Evolutionary conservation across 345 rosid species (phyloP), one percentile per base, ranked within the genome.

Genomic region (Lepidium aucheri): DNA sequence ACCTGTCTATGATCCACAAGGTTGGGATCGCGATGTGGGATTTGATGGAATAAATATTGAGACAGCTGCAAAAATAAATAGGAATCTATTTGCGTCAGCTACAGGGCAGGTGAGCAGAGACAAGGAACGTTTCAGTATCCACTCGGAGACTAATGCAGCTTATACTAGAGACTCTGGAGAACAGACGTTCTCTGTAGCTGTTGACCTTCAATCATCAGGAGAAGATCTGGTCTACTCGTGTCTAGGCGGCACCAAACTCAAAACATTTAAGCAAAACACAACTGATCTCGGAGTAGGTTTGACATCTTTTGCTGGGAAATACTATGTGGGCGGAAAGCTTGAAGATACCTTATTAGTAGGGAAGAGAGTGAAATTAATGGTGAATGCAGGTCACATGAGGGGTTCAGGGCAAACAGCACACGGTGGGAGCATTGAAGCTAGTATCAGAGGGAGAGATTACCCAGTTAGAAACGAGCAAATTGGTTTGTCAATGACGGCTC

Each of bases 1-100:
- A 78, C 97, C 97, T 57, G 96, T 94, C 70, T 86, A 84, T 64
- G 92, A 94, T 73, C 88, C 92, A 57, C 90, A 86, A 43, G 97
- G 99, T 13, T 90, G 97, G 99, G 99, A 94, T 81, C 88, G 81
- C 35, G 99, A 90, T 73, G 89, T 90, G 11, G 90, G 99, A 11
- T 94, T 90, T 59, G 96, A 94, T 69, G 97, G 96, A 36, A 74
- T 94, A 69, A 90, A 78, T 75, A 74, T 88, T 69, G 96, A 94
- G 78, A 78, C 91, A 40, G 83, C 88, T 70, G 42, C 74, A 38
- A 89, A 83, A 70, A 26, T 81, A 9, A 77, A 76, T 53, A 77
- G 34, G 69, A 80, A 86, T 69, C 53, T 84, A 8, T 68, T 69
- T 74, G 81, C 86, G 66, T 85, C 94, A 13, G 67, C 82, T 41